Evolutionary conservation across 805 yeast genomes (phyloP).

Genomic region (Hagleromyces aurorensis): DNA sequence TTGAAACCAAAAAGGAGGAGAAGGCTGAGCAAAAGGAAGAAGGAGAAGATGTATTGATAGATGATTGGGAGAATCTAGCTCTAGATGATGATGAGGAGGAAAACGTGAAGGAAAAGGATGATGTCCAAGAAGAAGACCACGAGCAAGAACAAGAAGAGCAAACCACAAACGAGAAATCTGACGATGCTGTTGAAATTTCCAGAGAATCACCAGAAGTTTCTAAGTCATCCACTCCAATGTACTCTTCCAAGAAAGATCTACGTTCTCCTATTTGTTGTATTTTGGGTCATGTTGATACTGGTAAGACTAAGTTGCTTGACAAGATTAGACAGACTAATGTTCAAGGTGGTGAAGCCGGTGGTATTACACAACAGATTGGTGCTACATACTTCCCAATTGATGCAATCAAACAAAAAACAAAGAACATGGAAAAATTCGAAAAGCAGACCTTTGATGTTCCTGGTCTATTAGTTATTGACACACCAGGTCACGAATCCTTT

Average conservation of each 20-base stretch:
- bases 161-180: constrained; percentile 21
- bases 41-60: constrained; percentile 55
- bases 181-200: constrained; percentile 29
- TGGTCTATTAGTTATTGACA: constrained; percentile 92
- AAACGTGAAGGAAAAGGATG: constrained; percentile 50
- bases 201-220: constrained; percentile 28
- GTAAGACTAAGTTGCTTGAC: constrained; percentile 95
- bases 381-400: constrained; percentile 99
- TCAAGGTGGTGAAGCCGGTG: constrained; percentile 99
- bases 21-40: constrained; percentile 27
- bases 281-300: constrained; percentile 99
- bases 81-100: constrained; percentile 47
- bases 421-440: constrained; percentile 81
- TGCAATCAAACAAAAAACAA: constrained; percentile 84
- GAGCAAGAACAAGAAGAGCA: constrained; percentile 13
- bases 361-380: constrained; percentile 99
- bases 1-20: too few relatives aligned
- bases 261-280: constrained; percentile 99
- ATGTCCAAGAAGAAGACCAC: constrained; percentile 33
- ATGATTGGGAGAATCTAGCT: constrained; percentile 81
- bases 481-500: constrained; percentile 99
- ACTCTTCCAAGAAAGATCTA: constrained; percentile 43
- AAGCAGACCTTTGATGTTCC: constrained; percentile 89
- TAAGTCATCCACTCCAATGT: constrained; percentile 17
- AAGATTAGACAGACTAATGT: constrained; percentile 98